Base-by-base conservation (phyloP, 495 filamentous ascomycete genomes). In the Immersiella caudata region DNA sequence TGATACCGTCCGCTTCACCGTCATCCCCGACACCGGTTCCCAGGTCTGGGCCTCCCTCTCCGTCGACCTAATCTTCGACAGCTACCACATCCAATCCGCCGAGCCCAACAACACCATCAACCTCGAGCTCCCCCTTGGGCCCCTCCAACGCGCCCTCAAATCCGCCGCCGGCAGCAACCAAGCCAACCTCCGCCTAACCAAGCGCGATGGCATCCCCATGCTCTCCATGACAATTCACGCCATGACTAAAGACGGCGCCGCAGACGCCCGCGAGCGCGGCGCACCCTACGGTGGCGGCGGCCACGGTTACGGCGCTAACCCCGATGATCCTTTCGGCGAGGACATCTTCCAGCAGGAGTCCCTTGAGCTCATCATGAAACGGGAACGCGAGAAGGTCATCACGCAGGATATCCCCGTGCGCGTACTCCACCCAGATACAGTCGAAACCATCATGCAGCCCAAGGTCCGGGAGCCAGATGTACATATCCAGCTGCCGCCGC, bases 341-440 rank as follows among this genome's bases (percentile, higher is more conserved):
- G 64, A 83, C 18, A 70, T 77, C 18, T 80, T 87, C 78, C 62
- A 75, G 0, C 78, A 82, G 54, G 84, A 86, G 56, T 70, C 76
- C 27, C 76, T 86, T 20, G 83, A 83, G 55, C 84, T 83, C 1
- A 81, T 78, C 25, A 71, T 81, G 40, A 77, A 78, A 46, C 80
- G 81, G 69, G 89, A 92, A 67, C 88, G 89, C 70, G 93, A 97
- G 75, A 94, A 93, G 40, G 82, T 92, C 72, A 89, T 99, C 71
- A 97, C 93, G n/a, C 96, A 99, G 73, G 93, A 97, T 77, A 87
- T 98, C 26, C 95, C 96, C n/a, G 88, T 97, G 59, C 88, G 93
- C 5, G 93, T 99, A 4, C 86, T 99, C 5, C 89, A 90, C 69
- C 86, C 91, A 0, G 85, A 87, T 20, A 89, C 87, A 0, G 92